These are phyloP conservation scores for Ustilago trichophora DNA, from an alignment of 1,284 basidiomycete species.

Conservation along the genomic window DNA sequence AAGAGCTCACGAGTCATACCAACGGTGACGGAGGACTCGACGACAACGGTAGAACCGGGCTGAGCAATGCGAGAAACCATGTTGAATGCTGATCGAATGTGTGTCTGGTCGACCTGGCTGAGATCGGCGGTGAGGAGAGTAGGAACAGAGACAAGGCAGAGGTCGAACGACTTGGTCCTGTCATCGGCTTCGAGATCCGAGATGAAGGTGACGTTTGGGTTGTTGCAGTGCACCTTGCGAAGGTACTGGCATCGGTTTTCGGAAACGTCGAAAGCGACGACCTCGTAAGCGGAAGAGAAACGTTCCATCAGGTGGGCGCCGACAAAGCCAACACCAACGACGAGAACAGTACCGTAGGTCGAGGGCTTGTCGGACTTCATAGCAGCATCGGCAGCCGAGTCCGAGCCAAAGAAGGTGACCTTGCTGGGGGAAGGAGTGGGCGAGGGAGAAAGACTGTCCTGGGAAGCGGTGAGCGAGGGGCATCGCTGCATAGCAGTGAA, in stretches of 20 bases:
- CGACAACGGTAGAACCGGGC: conserved; percentile 34
- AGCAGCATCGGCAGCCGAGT: neutral
- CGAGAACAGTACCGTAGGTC: conserved; percentile 26
- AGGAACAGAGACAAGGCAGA: conserved; percentile 33
- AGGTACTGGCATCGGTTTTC: conserved; percentile 24
- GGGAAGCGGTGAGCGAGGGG: conserved; percentile 31
- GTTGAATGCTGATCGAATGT: conserved; percentile 28
- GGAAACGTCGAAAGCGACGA: conserved; percentile 30
- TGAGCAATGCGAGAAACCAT: conserved; percentile 19
- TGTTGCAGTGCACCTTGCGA: conserved; percentile 21
- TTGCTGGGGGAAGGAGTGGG: conserved; percentile 24
- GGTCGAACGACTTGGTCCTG: conserved; percentile 22
- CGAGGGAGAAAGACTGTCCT: conserved; percentile 19
- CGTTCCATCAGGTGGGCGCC: conserved; percentile 37
- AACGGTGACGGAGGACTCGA: conserved; percentile 33
- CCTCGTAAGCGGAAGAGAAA: conserved; percentile 34
- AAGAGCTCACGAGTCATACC: conserved; percentile 38
- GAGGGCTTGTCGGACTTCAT: conserved; percentile 2
- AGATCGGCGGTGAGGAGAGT: conserved; percentile 30
- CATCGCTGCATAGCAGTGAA: conserved; percentile 26
- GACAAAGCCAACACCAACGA: conserved; percentile 37
- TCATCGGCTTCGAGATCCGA: conserved; percentile 23
- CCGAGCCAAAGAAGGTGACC: conserved; percentile 6
- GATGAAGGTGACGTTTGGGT: conserved; percentile 37
- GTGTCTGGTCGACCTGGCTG: conserved; percentile 15